phyloP scores from a whole-genome alignment of 2,329 filamentous ascomycete genomes.

The Dryadomyces quercus-mongolicae region DNA sequence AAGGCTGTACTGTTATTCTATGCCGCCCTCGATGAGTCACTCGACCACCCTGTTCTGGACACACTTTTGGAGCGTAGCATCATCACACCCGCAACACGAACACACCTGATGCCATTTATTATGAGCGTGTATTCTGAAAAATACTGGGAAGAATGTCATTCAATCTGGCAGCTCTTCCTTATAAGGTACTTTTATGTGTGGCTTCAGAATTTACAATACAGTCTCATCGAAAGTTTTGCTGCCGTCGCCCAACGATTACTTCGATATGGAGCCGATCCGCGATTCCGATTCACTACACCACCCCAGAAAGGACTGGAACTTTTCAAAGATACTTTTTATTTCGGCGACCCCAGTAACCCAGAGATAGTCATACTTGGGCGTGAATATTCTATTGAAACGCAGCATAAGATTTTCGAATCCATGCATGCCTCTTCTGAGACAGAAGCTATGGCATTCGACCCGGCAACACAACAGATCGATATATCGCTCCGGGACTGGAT shows the following conservation, averaged over 20 bases:
- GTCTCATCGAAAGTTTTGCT: neutral
- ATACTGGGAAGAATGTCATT: neutral
- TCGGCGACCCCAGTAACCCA: neutral
- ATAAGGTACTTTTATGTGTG: neutral
- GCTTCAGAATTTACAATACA: neutral
- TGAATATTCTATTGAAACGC: no score
- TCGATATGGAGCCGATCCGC: neutral
- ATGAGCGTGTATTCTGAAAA: no score
- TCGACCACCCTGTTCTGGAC: neutral
- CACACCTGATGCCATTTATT: neutral
- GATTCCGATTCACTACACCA: neutral
- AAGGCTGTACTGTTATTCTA: neutral
- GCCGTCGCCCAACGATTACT: neutral
- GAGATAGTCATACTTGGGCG: no score
- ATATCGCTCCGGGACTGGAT: neutral
- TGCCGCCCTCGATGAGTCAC: neutral
- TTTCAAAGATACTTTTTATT: neutral
- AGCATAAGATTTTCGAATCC: neutral
- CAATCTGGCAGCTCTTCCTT: neutral
- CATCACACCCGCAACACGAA: neutral
- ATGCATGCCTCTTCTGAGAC: no score
- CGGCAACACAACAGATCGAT: no score
- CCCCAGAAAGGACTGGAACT: neutral
- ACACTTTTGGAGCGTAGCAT: neutral
- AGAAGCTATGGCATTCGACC: no score